These are phyloP conservation scores for Leccinum brunneo-olivaceum DNA, from an alignment of 1,284 basidiomycete species.

Conservation along the genomic window DNA sequence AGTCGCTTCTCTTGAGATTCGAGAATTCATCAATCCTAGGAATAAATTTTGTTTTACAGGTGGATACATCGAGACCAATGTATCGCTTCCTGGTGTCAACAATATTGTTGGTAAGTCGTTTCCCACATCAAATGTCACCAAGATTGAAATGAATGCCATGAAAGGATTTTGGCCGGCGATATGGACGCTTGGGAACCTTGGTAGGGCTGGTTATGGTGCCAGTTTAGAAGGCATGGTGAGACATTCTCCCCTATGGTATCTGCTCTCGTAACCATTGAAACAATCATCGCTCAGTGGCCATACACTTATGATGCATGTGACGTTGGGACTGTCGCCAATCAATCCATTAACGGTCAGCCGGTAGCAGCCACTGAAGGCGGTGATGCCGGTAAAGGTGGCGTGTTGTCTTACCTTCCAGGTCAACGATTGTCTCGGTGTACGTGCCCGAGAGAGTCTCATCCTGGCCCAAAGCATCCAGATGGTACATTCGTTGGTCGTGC, in stretches of 20 bases:
- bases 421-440: slow-evolving; percentile 51
- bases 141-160: slow-evolving; percentile 6
- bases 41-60: slow-evolving; percentile 79
- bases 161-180: slow-evolving; percentile 52
- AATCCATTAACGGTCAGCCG: slow-evolving; percentile 37
- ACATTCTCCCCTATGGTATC: not conserved
- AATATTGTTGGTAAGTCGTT: slow-evolving; percentile 41
- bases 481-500: slow-evolving; percentile 51
- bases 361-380: slow-evolving; percentile 36
- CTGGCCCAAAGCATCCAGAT: slow-evolving; percentile 50
- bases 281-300: slow-evolving; percentile 33
- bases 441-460: slow-evolving; percentile 49
- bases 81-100: slow-evolving; percentile 62
- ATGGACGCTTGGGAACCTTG: slow-evolving; percentile 66
- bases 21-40: slow-evolving; percentile 30
- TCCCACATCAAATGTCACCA: not conserved
- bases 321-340: slow-evolving; percentile 53
- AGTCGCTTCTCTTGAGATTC: not conserved
- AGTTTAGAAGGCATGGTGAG: slow-evolving; percentile 34
- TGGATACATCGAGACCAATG: slow-evolving; percentile 53
- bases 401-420: slow-evolving; percentile 47
- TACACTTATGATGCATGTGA: slow-evolving; percentile 47
- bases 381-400: slow-evolving; percentile 27
- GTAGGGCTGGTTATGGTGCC: slow-evolving; percentile 49
- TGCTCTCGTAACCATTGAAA: not conserved